phyloP scores from a whole-genome alignment of 352 stramenopile species.

The Globisporangium mamillatum region DNA sequence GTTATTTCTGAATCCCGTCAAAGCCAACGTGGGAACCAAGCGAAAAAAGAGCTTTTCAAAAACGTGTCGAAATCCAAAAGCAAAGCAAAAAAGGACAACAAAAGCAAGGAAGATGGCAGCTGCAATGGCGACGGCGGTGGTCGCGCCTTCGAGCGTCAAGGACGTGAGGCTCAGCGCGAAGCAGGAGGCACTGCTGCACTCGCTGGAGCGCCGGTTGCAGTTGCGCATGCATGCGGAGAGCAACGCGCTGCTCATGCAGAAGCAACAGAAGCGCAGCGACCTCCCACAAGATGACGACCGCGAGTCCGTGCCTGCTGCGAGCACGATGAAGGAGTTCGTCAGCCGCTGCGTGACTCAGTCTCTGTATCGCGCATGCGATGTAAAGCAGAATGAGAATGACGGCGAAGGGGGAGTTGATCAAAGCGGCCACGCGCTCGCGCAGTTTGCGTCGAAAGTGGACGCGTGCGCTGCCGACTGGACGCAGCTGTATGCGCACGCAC shows the following conservation, averaged over 20 bases:
- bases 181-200: conserved; percentile 53
- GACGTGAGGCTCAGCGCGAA: conserved; percentile 41
- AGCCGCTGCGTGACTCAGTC: conserved; percentile 10
- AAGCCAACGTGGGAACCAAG: not conserved
- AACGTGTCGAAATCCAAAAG: not conserved
- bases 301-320: not conserved
- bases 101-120: not conserved
- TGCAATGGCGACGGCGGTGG: not conserved
- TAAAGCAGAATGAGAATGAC: not conserved
- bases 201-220: conserved; percentile 60
- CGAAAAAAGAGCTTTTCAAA: not conserved
- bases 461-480: conserved; percentile 36
- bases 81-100: not conserved
- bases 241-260: conserved; percentile 37
- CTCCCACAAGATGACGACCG: not conserved
- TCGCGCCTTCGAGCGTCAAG: conserved; percentile 10
- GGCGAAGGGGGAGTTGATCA: not conserved
- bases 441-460: conserved; percentile 33
- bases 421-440: conserved; percentile 25
- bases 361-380: not conserved
- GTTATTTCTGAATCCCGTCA: not conserved
- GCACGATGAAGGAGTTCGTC: conserved; percentile 49
- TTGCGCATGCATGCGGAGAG: conserved; percentile 44
- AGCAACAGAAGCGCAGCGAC: conserved; percentile 14
- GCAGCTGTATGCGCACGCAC: conserved; percentile 46